These are phyloP conservation scores for Trichoderma erinaceum DNA, from an alignment of 495 filamentous ascomycete genomes.

Conservation along the genomic window DNA sequence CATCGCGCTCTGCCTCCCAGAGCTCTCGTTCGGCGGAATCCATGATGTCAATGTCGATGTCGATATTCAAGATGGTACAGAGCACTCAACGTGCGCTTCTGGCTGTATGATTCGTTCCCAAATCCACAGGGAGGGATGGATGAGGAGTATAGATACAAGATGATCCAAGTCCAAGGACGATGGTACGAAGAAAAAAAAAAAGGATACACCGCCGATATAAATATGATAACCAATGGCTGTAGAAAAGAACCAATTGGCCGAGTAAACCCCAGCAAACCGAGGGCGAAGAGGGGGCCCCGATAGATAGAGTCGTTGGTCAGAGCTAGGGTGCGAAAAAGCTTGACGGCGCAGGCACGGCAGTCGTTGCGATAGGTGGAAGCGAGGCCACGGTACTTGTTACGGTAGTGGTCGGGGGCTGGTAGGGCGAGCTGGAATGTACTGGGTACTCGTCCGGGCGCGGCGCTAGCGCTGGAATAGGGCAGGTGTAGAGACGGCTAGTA, in stretches of 20 bases:
- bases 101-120: neutral
- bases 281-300: neutral
- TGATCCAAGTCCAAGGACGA: neutral
- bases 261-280: neutral
- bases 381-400: conserved; percentile 11
- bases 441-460: neutral
- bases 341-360: conserved; percentile 12
- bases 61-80: conserved; percentile 10
- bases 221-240: neutral
- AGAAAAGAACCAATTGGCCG: neutral
- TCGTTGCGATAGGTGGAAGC: neutral
- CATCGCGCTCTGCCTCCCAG: conserved; percentile 42
- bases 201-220: neutral
- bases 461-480: neutral
- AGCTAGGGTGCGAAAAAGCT: neutral
- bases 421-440: neutral
- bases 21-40: conserved; percentile 49
- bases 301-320: neutral
- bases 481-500: neutral
- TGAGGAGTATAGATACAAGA: neutral
- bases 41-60: conserved; percentile 32
- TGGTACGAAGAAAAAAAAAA: neutral
- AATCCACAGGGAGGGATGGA: neutral
- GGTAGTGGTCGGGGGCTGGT: conserved; percentile 9
- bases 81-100: neutral